Conservation (phyloP, 768 basidiomycete species). For the Postia placenta region DNA sequence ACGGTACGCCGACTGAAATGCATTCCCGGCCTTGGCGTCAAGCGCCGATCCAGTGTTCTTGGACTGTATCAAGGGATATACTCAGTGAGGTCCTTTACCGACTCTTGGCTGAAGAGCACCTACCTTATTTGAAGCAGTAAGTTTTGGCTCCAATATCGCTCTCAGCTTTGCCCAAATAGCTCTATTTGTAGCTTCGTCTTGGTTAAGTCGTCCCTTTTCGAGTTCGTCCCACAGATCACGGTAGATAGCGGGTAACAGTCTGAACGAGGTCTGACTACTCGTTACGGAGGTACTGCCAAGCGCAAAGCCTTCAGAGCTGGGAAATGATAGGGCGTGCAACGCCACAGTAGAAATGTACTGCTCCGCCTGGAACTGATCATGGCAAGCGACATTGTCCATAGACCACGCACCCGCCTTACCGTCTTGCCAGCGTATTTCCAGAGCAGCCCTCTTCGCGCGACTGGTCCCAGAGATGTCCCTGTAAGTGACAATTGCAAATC, state of each 20-base stretch:
- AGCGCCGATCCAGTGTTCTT: neutral
- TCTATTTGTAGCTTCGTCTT: conserved; percentile 61
- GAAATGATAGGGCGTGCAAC: conserved; percentile 71
- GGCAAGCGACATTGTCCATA: conserved; percentile 85
- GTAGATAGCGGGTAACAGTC: conserved; percentile 74
- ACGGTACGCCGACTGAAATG: conserved; percentile 1
- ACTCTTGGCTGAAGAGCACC: too few species aligned
- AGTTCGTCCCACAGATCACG: conserved; percentile 92
- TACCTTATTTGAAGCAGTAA: too few species aligned
- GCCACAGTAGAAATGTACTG: conserved; percentile 87
- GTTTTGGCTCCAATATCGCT: conserved; percentile 56
- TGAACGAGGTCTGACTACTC: conserved; percentile 59
- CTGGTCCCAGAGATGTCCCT: conserved; percentile 58
- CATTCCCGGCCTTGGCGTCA: neutral
- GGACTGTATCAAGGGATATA: too few species aligned
- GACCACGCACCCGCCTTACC: conserved; percentile 56
- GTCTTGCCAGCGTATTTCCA: conserved; percentile 71
- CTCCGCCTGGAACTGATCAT: conserved; percentile 73
- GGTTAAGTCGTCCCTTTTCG: conserved; percentile 53
- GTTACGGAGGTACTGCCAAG: conserved; percentile 39
- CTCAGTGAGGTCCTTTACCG: too few species aligned
- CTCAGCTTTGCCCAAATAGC: conserved; percentile 65
- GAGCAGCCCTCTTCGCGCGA: conserved; percentile 66
- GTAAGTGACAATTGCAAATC: conserved; percentile 72
- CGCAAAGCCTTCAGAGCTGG: conserved; percentile 57